Evolutionary conservation across 208 protist species (phyloP).

Genomic region (Trypanosoma mega): DNA sequence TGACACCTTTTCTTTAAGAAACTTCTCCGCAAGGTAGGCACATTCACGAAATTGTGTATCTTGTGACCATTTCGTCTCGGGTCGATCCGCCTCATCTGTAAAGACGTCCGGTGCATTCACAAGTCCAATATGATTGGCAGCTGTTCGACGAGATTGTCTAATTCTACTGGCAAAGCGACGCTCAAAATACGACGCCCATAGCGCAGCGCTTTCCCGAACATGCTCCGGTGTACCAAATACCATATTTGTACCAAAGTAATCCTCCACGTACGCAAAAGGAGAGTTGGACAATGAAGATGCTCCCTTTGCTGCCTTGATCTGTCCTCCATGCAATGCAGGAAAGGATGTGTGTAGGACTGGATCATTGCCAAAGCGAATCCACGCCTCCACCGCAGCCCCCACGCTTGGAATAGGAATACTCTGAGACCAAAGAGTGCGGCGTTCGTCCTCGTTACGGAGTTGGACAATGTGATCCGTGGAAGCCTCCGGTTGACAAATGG

Average conservation of each 20-base stretch:
- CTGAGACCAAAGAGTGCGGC: constrained; percentile 48
- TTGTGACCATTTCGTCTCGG: constrained; percentile 73
- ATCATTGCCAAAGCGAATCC: constrained; percentile 89
- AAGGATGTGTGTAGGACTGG: constrained; percentile 71
- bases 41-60: constrained; percentile 78
- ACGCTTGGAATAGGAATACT: constrained; percentile 43
- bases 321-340: constrained; percentile 14
- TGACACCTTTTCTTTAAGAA: constrained; percentile 70
- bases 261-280: constrained; percentile 80
- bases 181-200: constrained; percentile 71
- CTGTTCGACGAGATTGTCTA: constrained; percentile 64
- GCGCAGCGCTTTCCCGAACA: constrained; percentile 54
- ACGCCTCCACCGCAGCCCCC: constrained; percentile 41
- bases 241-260: constrained; percentile 88
- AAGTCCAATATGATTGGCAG: constrained; percentile 46
- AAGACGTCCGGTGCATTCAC: constrained; percentile 44
- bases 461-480: constrained; percentile 39
- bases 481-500: constrained; percentile 60
- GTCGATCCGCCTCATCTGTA: constrained; percentile 79
- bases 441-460: constrained; percentile 57
- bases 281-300: constrained; percentile 23
- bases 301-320: background rate
- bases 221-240: constrained; percentile 41
- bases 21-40: constrained; percentile 63
- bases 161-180: constrained; percentile 39